These are phyloP conservation scores for Stereum hirsutum DNA, from an alignment of 1,284 basidiomycete genomes.

Conservation along the genomic window DNA sequence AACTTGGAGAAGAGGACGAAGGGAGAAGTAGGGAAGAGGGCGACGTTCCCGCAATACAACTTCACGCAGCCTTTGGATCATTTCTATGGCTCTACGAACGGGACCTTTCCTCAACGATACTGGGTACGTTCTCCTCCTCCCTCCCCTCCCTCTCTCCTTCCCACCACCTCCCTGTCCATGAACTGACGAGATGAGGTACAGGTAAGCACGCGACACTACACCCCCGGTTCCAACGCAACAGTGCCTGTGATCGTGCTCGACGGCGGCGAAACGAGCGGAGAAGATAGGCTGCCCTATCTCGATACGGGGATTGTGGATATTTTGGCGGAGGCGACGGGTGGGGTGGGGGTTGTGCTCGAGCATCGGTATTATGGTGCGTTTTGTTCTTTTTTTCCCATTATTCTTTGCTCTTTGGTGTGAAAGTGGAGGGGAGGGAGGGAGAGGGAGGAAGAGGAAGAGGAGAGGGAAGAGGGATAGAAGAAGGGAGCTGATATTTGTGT, in stretches of 20 bases:
- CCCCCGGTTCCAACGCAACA: constrained; percentile 53
- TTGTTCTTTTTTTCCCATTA: no score
- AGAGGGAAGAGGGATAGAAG: constrained; percentile 14
- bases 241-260: constrained; percentile 81
- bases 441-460: no score
- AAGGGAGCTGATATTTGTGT: not conserved
- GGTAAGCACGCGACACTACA: constrained; percentile 81
- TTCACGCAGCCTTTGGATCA: constrained; percentile 87
- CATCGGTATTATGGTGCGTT: constrained; percentile 75
- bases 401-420: no score
- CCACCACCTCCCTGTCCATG: no score
- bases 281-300: constrained; percentile 59
- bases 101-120: constrained; percentile 69
- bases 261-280: constrained; percentile 78
- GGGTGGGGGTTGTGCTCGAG: constrained; percentile 85
- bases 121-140: no score
- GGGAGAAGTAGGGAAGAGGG: no score
- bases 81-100: constrained; percentile 37
- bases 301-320: constrained; percentile 85
- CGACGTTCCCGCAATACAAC: constrained; percentile 50
- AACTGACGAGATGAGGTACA: no score
- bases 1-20: no score
- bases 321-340: constrained; percentile 74
- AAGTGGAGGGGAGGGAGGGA: no score
- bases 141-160: no score